Percentiles rank a stretch among this genome's conserved stretches.
These are phyloP conservation scores for Claviceps africana DNA, from an alignment of 2,329 filamentous ascomycete species.

Conservation along the genomic window DNA sequence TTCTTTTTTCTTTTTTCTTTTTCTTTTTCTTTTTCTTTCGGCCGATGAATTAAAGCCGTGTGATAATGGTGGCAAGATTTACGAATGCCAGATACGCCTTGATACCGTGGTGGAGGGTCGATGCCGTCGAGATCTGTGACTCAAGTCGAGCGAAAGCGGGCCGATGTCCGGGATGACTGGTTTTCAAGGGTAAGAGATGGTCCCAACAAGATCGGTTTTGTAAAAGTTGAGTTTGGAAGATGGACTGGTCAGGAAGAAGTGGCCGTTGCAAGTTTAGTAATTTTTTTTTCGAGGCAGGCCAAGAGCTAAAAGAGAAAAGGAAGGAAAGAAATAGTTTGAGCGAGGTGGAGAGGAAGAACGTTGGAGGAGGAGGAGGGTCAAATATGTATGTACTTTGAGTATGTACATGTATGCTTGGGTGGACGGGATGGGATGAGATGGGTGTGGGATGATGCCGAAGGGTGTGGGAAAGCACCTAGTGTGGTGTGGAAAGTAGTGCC, in stretches of 20 bases:
- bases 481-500: not conserved
- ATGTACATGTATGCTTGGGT: not conserved
- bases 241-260: no score
- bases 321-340: conserved; percentile 4
- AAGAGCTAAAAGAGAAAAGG: not conserved
- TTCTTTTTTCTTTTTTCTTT: no score
- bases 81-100: not conserved
- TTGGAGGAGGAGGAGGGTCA: conserved; percentile 10
- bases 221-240: no score
- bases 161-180: not conserved
- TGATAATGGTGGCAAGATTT: no score
- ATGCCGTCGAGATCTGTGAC: conserved; percentile 8
- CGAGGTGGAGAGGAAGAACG: conserved; percentile 1
- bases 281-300: not conserved
- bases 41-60: no score
- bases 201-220: not conserved
- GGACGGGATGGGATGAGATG: not conserved
- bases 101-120: conserved; percentile 1
- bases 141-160: conserved; percentile 9
- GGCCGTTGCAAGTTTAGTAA: not conserved
- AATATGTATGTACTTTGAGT: conserved; percentile 12
- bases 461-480: not conserved
- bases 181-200: not conserved
- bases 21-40: no score
- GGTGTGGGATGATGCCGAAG: not conserved